A percentile compares a stretch with the other conserved stretches of the same genome.
Evolutionary conservation across 106 monocot genomes (phyloP).

Genomic region (Dioscorea zingiberensis): DNA sequence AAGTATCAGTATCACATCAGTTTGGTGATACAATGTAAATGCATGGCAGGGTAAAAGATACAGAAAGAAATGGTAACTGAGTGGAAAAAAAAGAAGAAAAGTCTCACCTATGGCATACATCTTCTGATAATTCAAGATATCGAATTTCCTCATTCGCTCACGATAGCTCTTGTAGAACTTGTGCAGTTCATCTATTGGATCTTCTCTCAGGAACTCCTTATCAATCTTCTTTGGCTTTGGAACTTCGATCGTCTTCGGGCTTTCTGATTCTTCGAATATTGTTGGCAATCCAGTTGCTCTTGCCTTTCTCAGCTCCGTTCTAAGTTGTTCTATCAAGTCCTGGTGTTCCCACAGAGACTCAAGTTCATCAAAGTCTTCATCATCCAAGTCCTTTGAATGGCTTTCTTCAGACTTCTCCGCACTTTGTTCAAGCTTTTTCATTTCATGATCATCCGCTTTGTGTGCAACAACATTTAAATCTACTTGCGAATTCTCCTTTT

Average conservation of each 20-base stretch:
- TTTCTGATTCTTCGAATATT: constrained; percentile 73
- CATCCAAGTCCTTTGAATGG: constrained; percentile 14
- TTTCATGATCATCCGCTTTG: too few relatives aligned
- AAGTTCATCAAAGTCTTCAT: constrained; percentile 33
- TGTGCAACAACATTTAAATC: too few relatives aligned
- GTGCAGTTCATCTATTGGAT: constrained; percentile 70
- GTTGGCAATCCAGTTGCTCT: constrained; percentile 62
- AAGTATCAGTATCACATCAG: not conserved
- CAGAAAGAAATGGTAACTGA: too few relatives aligned
- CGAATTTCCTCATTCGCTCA: constrained; percentile 83
- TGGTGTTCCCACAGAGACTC: constrained; percentile 67
- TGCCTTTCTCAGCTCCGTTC: constrained; percentile 64
- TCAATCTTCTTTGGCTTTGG: constrained; percentile 47
- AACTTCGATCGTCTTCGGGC: constrained; percentile 31
- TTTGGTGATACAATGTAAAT: too few relatives aligned
- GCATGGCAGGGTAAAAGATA: too few relatives aligned
- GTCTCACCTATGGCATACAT: constrained; percentile 87
- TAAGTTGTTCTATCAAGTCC: constrained; percentile 76
- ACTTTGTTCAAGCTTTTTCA: not conserved
- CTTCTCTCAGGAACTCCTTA: constrained; percentile 40
- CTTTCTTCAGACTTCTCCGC: not conserved
- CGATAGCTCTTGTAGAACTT: constrained; percentile 77
- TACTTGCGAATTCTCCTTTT: too few relatives aligned
- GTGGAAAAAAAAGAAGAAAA: too few relatives aligned
- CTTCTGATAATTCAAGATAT: constrained; percentile 86